Evolutionary conservation across 2,329 filamentous ascomycete genomes (phyloP).

Genomic region (Zymoseptoria passerinii): DNA sequence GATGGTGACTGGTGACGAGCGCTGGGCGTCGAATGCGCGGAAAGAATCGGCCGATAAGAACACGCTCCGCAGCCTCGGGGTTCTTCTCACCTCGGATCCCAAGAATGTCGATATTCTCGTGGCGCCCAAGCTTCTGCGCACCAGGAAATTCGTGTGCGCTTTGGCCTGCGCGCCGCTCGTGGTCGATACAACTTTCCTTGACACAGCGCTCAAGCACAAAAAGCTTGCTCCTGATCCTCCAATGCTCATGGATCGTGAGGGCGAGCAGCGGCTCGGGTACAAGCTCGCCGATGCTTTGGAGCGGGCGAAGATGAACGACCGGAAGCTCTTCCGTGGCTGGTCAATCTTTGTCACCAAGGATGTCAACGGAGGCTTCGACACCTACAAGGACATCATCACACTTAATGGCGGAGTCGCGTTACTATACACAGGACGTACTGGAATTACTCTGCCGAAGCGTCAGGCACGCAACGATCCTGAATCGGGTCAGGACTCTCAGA

Average conservation of each 20-base stretch:
- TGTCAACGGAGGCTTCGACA: slow-evolving; percentile 73
- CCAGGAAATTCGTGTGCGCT: slow-evolving; percentile 85
- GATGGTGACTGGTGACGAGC: slow-evolving; percentile 73
- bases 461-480: slow-evolving; percentile 48
- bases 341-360: slow-evolving; percentile 77
- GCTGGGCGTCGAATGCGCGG: slow-evolving; percentile 65
- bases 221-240: slow-evolving; percentile 54
- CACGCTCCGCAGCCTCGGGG: slow-evolving; percentile 73
- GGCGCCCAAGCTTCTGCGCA: slow-evolving; percentile 78
- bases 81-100: slow-evolving; percentile 72
- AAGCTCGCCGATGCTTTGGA: slow-evolving; percentile 58
- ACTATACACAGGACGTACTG: slow-evolving; percentile 61
- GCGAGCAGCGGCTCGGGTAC: slow-evolving; percentile 64
- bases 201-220: slow-evolving; percentile 62
- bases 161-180: slow-evolving; percentile 73
- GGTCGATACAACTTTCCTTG: slow-evolving; percentile 70
- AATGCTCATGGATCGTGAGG: slow-evolving; percentile 58
- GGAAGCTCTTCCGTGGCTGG: slow-evolving; percentile 64
- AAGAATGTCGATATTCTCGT: slow-evolving; percentile 75
- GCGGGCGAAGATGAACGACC: slow-evolving; percentile 67
- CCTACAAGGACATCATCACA: slow-evolving; percentile 76
- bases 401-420: slow-evolving; percentile 81
- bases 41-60: slow-evolving; percentile 77
- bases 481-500: slow-evolving; percentile 46
- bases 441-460: slow-evolving; percentile 45